A percentile compares a stretch with the other conserved stretches of the same genome.
These are phyloP conservation scores for Actinomortierella ambigua DNA, from an alignment of 371 early-diverging fungal species.

Conservation along the genomic window DNA sequence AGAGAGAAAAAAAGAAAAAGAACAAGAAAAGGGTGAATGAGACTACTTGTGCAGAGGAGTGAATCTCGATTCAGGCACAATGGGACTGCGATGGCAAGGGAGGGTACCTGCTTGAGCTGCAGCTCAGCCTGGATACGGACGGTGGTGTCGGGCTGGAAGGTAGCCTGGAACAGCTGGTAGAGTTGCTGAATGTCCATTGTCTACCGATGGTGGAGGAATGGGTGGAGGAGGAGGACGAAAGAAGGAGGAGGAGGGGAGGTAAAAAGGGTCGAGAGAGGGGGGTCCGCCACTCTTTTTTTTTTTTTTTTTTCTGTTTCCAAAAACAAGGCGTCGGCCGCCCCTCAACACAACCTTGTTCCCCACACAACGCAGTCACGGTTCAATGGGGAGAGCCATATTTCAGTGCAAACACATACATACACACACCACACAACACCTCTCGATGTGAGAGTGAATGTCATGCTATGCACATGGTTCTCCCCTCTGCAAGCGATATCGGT, in stretches of 20 bases:
- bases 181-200: conserved; percentile 46
- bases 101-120: conserved; percentile 52
- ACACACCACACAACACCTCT: too few relatives aligned
- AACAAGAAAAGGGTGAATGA: conserved; percentile 2
- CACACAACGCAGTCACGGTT: background rate
- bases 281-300: too few relatives aligned
- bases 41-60: background rate
- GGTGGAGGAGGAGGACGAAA: background rate
- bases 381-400: background rate
- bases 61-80: background rate
- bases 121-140: conserved; percentile 76
- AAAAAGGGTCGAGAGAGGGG: background rate
- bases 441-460: too few relatives aligned
- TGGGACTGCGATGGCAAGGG: background rate
- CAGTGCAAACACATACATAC: too few relatives aligned
- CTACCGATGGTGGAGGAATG: background rate
- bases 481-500: too few relatives aligned
- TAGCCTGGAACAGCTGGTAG: conserved; percentile 73
- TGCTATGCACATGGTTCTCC: too few relatives aligned
- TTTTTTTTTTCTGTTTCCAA: background rate
- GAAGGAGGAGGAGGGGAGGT: background rate
- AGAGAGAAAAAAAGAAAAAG: background rate
- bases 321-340: background rate
- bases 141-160: conserved; percentile 80
- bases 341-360: conserved; percentile 2